Evolutionary conservation across 2,329 filamentous ascomycete species (phyloP), one percentile per base, ranked within the genome.

Genomic region (Calonectria pteridis): DNA sequence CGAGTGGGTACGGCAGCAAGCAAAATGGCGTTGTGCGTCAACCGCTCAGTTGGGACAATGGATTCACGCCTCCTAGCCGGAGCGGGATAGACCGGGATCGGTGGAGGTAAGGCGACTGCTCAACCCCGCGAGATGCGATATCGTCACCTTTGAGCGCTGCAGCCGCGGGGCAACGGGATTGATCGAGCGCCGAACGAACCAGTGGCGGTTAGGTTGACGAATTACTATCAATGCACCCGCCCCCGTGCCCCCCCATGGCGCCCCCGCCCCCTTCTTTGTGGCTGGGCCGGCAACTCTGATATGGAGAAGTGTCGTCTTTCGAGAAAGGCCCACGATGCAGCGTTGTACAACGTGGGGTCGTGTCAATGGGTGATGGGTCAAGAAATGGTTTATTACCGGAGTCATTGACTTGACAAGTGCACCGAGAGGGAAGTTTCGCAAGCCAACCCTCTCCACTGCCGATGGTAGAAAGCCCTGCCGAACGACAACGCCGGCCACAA

Each of bases 31-130:
- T 73, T 77, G 69, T 79, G 73, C 69, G 65, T 77, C 75, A 79
- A 80, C 76, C 79, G 69, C 67, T 72, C 70, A 73, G 78, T 73
- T 78, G 79, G 79, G 76, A 78, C 71, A 75, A 73, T 80, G 73
- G 71, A 71, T 65, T 67, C 73, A 78, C 71, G 71, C 73, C 71
- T 75, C 69, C 76, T 72, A 70, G 67, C 69, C 69, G 71, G 76
- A 74, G 74, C 79, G 79, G 79, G 76, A 81, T 71, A 80, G 79
- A 78, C 76, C 79, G 79, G 79, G 78, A 81, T 78, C 73, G 69
- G 55, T 68, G 53, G 74, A 73, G 49, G 77, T 63, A 78, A 55
- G 72, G 31, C 66, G 77, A 73, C 70, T 76, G 76, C 67, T 69
- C 67, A 70, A 63, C 78, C 78, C 79, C 79, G 74, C 79, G 80